Base-by-base conservation (phyloP, 192 early-diverging fungal genomes). In the Backusella circina region DNA sequence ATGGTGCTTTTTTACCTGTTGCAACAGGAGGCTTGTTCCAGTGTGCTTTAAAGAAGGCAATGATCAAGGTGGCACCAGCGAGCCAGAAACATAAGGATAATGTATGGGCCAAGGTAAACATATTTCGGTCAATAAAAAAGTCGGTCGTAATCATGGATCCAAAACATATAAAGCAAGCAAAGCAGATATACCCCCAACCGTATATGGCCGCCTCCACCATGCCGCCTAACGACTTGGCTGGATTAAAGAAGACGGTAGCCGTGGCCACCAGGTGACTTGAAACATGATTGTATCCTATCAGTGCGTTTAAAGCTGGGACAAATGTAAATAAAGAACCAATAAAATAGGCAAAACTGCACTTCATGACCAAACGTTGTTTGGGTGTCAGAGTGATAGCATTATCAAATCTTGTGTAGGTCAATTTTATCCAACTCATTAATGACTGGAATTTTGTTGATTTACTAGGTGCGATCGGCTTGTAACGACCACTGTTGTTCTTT, bases 161-260 rank as follows among this genome's bases (percentile, higher is more conserved):
- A 18, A 89, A 28, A 28, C 76, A 80, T 7, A 89, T 35, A 50
- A 80, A 21, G 1, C 82, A 30, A 6, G 83, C 88, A 82, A 84
- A 89, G 9, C 78, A 15, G 23, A 80, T 65, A 64, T 82, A 82
- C 0, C 73, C 80, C 80, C 76, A 82, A 6, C 80, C 80, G 50
- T 75, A 78, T 18, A 38, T 23, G 13, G 80, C 81, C 10, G 88
- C 88, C 39, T 89, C 88, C 8, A 86, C 82, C 80, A 89, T 89
- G 0, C 86, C 88, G 47, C 93, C 91, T 0, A 89, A 77, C n/a
- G 92, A 83, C 81, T 91, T 90, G 0, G 90, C 93, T 0, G 93
- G 91, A 67, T 93, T 90, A 75, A 90, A 93, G 77, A 92, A 94
- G 8, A 94, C 89, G 0, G 90, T 88, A 2, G 92, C 87, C 13